phyloP scores from a whole-genome alignment of 352 stramenopile species.

The Pythium folliculosum region DNA sequence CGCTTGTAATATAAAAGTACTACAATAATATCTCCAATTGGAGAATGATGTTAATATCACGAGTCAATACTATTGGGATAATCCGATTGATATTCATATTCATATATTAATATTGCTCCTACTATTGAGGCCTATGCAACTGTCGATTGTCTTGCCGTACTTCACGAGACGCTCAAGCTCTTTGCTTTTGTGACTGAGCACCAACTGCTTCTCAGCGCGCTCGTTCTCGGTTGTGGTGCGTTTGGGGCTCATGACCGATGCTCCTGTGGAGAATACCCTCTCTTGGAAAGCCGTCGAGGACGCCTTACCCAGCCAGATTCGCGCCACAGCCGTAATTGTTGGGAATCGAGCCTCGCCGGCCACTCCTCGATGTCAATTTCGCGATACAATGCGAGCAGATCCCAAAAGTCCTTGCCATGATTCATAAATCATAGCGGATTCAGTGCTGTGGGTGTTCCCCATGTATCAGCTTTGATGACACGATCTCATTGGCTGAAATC shows the following conservation, averaged over 20 bases:
- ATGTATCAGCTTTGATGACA: too few relatives aligned
- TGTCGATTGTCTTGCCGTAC: too few relatives aligned
- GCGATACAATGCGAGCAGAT: neutral
- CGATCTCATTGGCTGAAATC: constrained; percentile 22
- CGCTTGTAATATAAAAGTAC: too few relatives aligned
- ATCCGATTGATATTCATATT: too few relatives aligned
- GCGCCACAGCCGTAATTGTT: neutral
- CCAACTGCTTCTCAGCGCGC: neutral
- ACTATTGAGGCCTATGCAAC: too few relatives aligned
- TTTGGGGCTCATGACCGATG: neutral
- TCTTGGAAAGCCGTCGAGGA: neutral
- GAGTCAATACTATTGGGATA: too few relatives aligned
- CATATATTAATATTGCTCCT: too few relatives aligned
- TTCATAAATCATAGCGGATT: neutral
- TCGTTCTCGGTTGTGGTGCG: neutral
- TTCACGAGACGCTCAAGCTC: neutral
- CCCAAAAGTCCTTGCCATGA: neutral
- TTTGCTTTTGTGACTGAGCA: neutral
- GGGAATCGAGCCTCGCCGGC: neutral
- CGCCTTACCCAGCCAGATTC: neutral
- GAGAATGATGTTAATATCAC: too few relatives aligned
- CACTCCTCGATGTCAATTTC: neutral
- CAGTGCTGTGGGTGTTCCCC: too few relatives aligned
- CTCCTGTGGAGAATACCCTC: neutral
- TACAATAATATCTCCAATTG: too few relatives aligned